phyloP scores from a whole-genome alignment of 768 basidiomycete species.

The Cystoderma amianthinum region DNA sequence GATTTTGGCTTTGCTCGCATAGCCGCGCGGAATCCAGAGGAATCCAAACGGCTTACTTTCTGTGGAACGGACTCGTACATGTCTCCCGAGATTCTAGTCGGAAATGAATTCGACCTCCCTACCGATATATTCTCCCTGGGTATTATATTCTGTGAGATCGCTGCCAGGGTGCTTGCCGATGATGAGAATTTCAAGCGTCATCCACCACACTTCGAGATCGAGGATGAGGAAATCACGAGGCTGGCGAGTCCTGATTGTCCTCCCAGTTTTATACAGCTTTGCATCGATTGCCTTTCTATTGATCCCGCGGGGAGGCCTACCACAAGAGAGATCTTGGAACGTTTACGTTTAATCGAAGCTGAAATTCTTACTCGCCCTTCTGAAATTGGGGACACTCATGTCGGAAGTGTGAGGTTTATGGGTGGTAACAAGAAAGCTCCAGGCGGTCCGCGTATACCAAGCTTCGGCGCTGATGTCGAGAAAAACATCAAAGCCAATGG shows the following conservation, averaged over 20 bases:
- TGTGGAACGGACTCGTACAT: slow-evolving; percentile 93
- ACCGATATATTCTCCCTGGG: slow-evolving; percentile 95
- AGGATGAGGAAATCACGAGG: slow-evolving; percentile 61
- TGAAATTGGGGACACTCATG: slow-evolving; percentile 64
- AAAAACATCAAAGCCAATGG: slow-evolving; percentile 43
- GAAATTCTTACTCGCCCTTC: slow-evolving; percentile 67
- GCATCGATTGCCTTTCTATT: slow-evolving; percentile 66
- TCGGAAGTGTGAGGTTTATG: slow-evolving; percentile 84
- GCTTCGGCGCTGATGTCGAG: slow-evolving; percentile 71
- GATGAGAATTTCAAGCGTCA: slow-evolving; percentile 70
- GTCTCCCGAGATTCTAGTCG: slow-evolving; percentile 92
- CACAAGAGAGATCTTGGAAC: slow-evolving; percentile 72
- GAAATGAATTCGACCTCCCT: slow-evolving; percentile 86
- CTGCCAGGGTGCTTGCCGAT: slow-evolving; percentile 79
- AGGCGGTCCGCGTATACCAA: slow-evolving; percentile 72
- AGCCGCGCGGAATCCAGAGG: slow-evolving; percentile 86
- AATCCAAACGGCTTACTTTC: slow-evolving; percentile 78
- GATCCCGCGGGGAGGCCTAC: slow-evolving; percentile 67
- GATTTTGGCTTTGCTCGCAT: slow-evolving; percentile 98
- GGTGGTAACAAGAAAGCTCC: slow-evolving; percentile 55
- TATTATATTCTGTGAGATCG: slow-evolving; percentile 89
- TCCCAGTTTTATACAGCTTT: slow-evolving; percentile 65
- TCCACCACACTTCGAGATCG: slow-evolving; percentile 76
- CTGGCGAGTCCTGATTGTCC: slow-evolving; percentile 75
- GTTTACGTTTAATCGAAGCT: slow-evolving; percentile 74